A percentile compares a stretch with the other conserved stretches of the same genome.
Conservation (phyloP, 2,329 filamentous ascomycete genomes). For the Phialocephala sp. region DNA sequence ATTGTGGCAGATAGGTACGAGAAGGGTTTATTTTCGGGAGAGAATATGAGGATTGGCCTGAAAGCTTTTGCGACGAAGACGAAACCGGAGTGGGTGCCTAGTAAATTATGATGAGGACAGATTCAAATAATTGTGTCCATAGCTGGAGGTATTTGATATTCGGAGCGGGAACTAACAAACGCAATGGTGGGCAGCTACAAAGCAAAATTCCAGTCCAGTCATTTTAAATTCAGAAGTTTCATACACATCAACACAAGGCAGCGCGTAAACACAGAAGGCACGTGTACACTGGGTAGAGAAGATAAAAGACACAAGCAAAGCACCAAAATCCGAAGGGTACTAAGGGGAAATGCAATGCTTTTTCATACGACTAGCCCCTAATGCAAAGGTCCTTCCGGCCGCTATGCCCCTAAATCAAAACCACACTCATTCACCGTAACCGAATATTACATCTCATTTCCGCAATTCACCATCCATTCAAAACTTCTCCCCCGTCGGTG, state of each 20-base stretch:
- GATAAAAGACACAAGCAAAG: not conserved
- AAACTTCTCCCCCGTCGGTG: slow-evolving; percentile 35
- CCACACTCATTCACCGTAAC: slow-evolving; percentile 3
- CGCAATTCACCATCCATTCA: not conserved
- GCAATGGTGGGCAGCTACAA: no score
- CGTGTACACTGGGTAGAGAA: no score
- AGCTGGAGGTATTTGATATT: no score
- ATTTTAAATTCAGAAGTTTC: no score
- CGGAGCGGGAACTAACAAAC: no score
- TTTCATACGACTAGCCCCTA: not conserved
- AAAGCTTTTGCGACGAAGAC: slow-evolving; percentile 78
- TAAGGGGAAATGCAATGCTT: not conserved
- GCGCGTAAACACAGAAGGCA: no score
- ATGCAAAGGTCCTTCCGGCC: slow-evolving; percentile 15
- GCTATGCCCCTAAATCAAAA: slow-evolving; percentile 12
- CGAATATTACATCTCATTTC: not conserved
- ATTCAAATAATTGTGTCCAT: slow-evolving; percentile 17
- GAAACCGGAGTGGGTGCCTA: slow-evolving; percentile 69
- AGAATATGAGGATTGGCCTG: slow-evolving; percentile 77
- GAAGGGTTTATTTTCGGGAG: slow-evolving; percentile 60
- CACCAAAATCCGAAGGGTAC: not conserved
- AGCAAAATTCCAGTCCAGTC: no score
- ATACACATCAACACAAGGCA: no score
- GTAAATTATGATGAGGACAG: slow-evolving; percentile 54
- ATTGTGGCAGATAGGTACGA: slow-evolving; percentile 62